These are phyloP conservation scores for Penicillium cataractarum DNA, from an alignment of 495 filamentous ascomycete genomes.

Conservation along the genomic window DNA sequence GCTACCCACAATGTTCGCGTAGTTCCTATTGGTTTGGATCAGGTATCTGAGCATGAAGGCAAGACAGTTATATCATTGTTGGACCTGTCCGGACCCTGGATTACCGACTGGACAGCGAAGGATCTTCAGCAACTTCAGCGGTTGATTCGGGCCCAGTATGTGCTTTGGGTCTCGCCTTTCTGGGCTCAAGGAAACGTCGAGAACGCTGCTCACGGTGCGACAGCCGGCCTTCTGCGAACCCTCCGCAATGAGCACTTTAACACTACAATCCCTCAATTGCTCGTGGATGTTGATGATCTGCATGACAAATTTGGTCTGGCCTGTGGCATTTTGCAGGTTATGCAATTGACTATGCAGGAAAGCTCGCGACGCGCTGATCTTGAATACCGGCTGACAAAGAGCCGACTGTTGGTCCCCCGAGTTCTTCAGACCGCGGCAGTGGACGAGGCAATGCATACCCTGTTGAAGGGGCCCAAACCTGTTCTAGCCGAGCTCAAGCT, in stretches of 20 bases:
- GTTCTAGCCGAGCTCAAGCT: conserved; percentile 8
- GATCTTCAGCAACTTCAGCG: conserved; percentile 20
- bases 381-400: conserved; percentile 24
- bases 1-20: conserved; percentile 18
- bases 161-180: conserved; percentile 31
- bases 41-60: conserved; percentile 14
- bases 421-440: conserved; percentile 21
- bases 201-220: conserved; percentile 22
- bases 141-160: conserved; percentile 24
- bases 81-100: conserved; percentile 24
- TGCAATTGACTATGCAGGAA: conserved; percentile 24
- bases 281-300: conserved; percentile 13
- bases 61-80: conserved; percentile 31
- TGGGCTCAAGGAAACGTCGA: conserved; percentile 14
- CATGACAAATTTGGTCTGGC: conserved; percentile 17
- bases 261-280: conserved; percentile 22
- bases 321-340: conserved; percentile 19
- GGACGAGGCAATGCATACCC: conserved; percentile 28
- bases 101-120: conserved; percentile 16
- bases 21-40: conserved; percentile 19
- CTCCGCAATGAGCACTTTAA: conserved; percentile 29
- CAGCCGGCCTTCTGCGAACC: conserved; percentile 28
- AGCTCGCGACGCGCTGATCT: conserved; percentile 18
- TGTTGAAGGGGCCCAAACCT: conserved; percentile 26
- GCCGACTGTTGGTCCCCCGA: conserved; percentile 26